Percentiles rank a stretch among this genome's conserved stretches.
Evolutionary conservation across 805 yeast species (phyloP).

Genomic region (Citeromyces matritensis): DNA sequence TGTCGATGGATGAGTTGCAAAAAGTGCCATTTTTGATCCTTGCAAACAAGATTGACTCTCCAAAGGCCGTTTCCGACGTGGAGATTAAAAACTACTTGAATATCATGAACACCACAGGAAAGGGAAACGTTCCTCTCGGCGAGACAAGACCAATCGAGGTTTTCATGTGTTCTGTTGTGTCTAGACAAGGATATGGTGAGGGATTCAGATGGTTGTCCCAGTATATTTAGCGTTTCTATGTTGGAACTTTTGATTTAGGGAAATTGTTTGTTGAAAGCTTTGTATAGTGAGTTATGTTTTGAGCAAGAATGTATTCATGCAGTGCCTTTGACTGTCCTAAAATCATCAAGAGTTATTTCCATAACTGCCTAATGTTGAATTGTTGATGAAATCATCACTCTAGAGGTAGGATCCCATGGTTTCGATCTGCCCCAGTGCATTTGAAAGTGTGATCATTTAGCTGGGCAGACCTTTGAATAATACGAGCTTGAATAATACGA

Average conservation of each 20-base stretch:
- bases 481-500: too few species aligned
- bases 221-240: constrained; percentile 48
- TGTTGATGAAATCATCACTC: too few species aligned
- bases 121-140: constrained; percentile 53
- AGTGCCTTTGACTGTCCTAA: too few species aligned
- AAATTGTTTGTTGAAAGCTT: not conserved
- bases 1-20: constrained; percentile 81
- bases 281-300: too few species aligned
- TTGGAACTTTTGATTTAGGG: constrained; percentile 1
- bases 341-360: too few species aligned
- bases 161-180: constrained; percentile 94
- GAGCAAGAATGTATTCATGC: too few species aligned
- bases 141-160: constrained; percentile 88
- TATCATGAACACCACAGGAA: constrained; percentile 81
- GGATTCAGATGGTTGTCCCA: constrained; percentile 98
- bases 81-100: constrained; percentile 87
- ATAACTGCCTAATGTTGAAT: too few species aligned
- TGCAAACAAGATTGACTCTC: constrained; percentile 94
- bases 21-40: constrained; percentile 85
- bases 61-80: constrained; percentile 88
- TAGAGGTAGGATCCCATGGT: too few species aligned
- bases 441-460: too few species aligned
- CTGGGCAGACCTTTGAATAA: too few species aligned
- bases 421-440: too few species aligned
- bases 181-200: constrained; percentile 98